Conservation (phyloP, 495 filamentous ascomycete species). For the Penicillium argentinense region DNA sequence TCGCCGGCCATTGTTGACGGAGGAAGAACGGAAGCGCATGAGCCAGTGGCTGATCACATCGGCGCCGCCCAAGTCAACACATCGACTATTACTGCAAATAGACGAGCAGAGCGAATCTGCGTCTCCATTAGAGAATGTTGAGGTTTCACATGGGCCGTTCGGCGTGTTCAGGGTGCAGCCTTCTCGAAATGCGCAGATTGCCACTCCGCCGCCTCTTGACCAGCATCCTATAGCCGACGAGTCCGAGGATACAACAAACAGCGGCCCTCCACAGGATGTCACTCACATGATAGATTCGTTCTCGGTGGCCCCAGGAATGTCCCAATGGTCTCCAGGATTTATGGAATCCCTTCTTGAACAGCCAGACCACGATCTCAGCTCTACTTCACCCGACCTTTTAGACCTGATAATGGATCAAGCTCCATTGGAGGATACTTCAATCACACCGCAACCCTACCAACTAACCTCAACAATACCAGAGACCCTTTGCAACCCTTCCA, state of each 20-base stretch:
- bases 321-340: conserved; percentile 12
- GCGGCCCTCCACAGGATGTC: conserved; percentile 6
- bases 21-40: conserved; percentile 22
- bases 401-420: conserved; percentile 5
- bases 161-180: conserved; percentile 16
- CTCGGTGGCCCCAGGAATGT: neutral
- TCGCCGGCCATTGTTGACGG: conserved; percentile 26
- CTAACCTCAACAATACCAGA: conserved; percentile 4
- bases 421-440: neutral
- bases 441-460: neutral
- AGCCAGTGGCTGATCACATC: conserved; percentile 21
- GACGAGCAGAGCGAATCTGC: conserved; percentile 17
- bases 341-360: conserved; percentile 16
- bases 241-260: neutral
- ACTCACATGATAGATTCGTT: neutral
- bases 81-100: conserved; percentile 6
- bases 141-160: conserved; percentile 16
- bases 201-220: neutral
- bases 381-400: conserved; percentile 7
- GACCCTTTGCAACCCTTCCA: conserved; percentile 1
- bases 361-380: conserved; percentile 1
- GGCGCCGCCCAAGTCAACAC: conserved; percentile 14
- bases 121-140: neutral
- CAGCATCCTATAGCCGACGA: neutral
- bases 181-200: neutral